phyloP scores from a whole-genome alignment of 2,329 filamentous ascomycete species.

The Sphaceloma murrayae region DNA sequence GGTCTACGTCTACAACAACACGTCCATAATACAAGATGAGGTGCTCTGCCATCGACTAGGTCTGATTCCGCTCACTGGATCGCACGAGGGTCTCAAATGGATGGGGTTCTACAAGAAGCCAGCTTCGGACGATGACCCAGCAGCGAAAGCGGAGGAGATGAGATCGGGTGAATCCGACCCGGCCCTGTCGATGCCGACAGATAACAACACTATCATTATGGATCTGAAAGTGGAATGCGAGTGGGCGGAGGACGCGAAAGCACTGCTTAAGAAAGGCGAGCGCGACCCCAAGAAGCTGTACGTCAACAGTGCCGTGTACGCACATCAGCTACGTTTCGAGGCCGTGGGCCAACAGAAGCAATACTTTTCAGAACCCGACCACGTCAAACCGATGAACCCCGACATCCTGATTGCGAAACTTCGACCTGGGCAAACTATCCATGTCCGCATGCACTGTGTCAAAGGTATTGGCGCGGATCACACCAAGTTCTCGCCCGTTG shows the following conservation, averaged over 20 bases:
- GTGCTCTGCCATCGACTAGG: slow-evolving; percentile 85
- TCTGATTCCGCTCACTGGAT: slow-evolving; percentile 78
- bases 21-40: slow-evolving; percentile 95
- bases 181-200: slow-evolving; percentile 44
- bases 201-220: slow-evolving; percentile 82
- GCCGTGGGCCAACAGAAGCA: slow-evolving; percentile 63
- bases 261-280: slow-evolving; percentile 55
- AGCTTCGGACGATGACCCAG: slow-evolving; percentile 47
- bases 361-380: slow-evolving; percentile 52
- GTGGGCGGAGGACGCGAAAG: slow-evolving; percentile 54
- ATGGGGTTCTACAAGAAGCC: slow-evolving; percentile 75
- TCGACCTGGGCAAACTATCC: slow-evolving; percentile 78
- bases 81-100: slow-evolving; percentile 66
- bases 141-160: slow-evolving; percentile 32
- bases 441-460: slow-evolving; percentile 83
- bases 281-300: slow-evolving; percentile 78
- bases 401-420: slow-evolving; percentile 92
- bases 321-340: slow-evolving; percentile 55
- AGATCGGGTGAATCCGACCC: slow-evolving; percentile 37
- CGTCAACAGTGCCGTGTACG: slow-evolving; percentile 61
- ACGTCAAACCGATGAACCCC: slow-evolving; percentile 71
- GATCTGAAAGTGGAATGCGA: slow-evolving; percentile 70
- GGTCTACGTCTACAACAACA: slow-evolving; percentile 92
- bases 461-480: slow-evolving; percentile 92
- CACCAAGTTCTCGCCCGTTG: slow-evolving; percentile 93